A percentile compares a stretch with the other conserved stretches of the same genome.
Evolutionary conservation across 2,329 filamentous ascomycete genomes (phyloP).

Genomic region (Sclerotiophoma versabilis): DNA sequence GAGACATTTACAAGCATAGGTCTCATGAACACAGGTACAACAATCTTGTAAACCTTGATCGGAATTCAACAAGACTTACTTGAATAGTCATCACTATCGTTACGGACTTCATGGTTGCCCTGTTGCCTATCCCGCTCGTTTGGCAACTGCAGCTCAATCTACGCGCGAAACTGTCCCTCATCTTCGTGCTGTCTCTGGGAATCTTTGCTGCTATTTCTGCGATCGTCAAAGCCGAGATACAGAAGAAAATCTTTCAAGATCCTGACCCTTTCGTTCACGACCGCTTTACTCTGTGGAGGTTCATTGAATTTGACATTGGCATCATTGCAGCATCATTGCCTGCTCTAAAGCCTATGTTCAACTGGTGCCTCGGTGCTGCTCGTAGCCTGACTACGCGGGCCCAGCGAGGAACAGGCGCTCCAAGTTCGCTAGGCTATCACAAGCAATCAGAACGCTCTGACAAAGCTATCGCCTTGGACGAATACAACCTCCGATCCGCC

Average conservation of each 20-base stretch:
- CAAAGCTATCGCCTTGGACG: background rate
- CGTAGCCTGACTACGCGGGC: conserved; percentile 15
- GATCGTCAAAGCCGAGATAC: conserved; percentile 52
- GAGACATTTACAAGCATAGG: conserved; percentile 54
- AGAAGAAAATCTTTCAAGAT: conserved; percentile 46
- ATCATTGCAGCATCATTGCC: conserved; percentile 55
- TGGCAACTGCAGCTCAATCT: conserved; percentile 53
- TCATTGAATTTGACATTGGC: conserved; percentile 55
- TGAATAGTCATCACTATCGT: conserved; percentile 47
- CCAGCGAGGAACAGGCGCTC: background rate
- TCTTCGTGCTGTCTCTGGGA: conserved; percentile 48
- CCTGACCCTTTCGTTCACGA: conserved; percentile 49
- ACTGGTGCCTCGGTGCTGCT: conserved; percentile 34
- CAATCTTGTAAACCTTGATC: background rate
- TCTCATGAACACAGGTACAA: conserved; percentile 54
- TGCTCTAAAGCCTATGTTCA: conserved; percentile 44
- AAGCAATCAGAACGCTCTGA: conserved; percentile 7
- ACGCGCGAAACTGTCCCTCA: conserved; percentile 51
- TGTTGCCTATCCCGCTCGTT: conserved; percentile 54
- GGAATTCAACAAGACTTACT: conserved; percentile 12
- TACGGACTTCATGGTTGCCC: conserved; percentile 52
- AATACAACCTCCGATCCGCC: background rate
- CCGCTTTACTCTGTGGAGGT: conserved; percentile 56
- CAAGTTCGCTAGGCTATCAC: conserved; percentile 10
- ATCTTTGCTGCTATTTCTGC: conserved; percentile 53